These are phyloP conservation scores for Somion occarium DNA, from an alignment of 1,284 basidiomycete genomes.

Conservation along the genomic window DNA sequence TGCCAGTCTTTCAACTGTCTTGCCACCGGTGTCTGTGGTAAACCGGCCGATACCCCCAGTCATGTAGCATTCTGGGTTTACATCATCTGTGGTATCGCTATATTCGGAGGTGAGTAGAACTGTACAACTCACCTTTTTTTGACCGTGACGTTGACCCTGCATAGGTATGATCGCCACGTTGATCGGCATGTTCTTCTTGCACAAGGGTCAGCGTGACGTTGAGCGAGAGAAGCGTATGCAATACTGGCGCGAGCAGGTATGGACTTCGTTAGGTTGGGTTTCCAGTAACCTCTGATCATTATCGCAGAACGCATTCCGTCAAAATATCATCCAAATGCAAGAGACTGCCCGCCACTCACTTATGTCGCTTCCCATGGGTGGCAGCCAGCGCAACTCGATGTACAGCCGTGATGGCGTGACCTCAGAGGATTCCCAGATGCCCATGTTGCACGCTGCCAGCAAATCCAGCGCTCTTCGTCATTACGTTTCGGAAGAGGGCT, in stretches of 20 bases:
- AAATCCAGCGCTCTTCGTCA: conserved; percentile 55
- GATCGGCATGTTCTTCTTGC: conserved; percentile 62
- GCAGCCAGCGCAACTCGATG: conserved; percentile 43
- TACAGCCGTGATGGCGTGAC: conserved; percentile 37
- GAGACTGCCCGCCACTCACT: conserved; percentile 64
- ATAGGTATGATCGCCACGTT: conserved; percentile 71
- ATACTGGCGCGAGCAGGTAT: conserved; percentile 84
- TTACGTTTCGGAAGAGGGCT: conserved; percentile 47
- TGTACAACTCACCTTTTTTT: too few species aligned
- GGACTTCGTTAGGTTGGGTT: conserved; percentile 13
- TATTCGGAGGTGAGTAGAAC: conserved; percentile 52
- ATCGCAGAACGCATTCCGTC: conserved; percentile 64
- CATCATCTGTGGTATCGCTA: conserved; percentile 65
- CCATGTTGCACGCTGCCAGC: conserved; percentile 43
- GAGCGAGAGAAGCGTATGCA: conserved; percentile 79
- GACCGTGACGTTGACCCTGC: neutral
- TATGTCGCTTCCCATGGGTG: conserved; percentile 40
- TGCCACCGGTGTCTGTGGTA: conserved; percentile 55
- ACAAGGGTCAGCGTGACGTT: conserved; percentile 63
- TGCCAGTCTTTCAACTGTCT: conserved; percentile 77
- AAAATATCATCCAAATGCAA: conserved; percentile 73
- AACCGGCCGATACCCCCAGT: conserved; percentile 54
- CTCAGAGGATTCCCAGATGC: conserved; percentile 52
- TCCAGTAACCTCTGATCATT: conserved; percentile 2
- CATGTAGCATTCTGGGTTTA: conserved; percentile 70